Base-by-base conservation (phyloP, 192 early-diverging fungal species). In the Linnemannia hyalina region DNA sequence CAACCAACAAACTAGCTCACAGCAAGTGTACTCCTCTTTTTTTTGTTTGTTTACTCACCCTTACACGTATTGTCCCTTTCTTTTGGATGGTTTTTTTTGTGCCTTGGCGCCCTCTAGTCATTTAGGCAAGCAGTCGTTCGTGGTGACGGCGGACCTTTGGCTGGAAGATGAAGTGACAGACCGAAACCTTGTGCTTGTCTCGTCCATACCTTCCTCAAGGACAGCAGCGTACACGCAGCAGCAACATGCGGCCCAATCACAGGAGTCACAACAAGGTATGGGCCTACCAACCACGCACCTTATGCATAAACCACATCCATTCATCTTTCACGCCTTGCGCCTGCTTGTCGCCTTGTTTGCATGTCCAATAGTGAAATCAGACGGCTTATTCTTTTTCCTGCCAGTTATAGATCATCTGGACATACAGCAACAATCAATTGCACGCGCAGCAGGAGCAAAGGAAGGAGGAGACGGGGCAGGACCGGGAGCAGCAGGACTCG, bases 131-230 rank as follows among this genome's bases (percentile, higher is more conserved):
- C 80, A 78, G 10, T 73, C 84, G 23, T 88, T 88, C 36, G 78
- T 90, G 8, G 88, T 89, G 18, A 85, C 85, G 57, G 88, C 88
- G 46, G 88, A 88, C 63, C 80, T 90, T 4, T 87, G 77, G 73
- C 74, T 81, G 3, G 78, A 76, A 18, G 80, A 89, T 46, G 77
- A 83, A 13, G 54, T 72, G n/a, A 88, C 88, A 20, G 81, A 87
- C 20, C 47, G 89, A 6, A 90, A 81, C 60, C 70, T 89, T 29
- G 89, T 90, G 22, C 78, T 85, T 20, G 83, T 76, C n/a, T 82
- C 81, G 68, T 77, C 89, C 77, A 72, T 86, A 70, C 69, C 82
- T 35, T 38, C 42, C 70, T 57, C 89, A 49, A 74, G 80, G 69
- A 77, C 81, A 1, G 70, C 75, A 22, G 81, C 81, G 0, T 82